These are phyloP conservation scores for Ustilago crameri DNA, from an alignment of 1,284 basidiomycete species.

Conservation along the genomic window DNA sequence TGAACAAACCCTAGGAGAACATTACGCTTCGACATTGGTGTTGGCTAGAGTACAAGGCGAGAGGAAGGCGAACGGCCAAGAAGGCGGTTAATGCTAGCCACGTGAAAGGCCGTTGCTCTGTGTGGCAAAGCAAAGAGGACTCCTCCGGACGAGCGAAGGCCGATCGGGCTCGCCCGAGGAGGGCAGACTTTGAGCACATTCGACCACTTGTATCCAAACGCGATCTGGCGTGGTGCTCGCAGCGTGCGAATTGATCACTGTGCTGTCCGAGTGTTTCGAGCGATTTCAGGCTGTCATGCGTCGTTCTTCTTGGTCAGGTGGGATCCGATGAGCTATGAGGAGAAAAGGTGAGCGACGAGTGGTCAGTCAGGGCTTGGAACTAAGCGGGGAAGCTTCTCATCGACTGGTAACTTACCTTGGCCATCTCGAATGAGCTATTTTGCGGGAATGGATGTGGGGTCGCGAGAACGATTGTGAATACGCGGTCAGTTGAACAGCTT, in stretches of 20 bases:
- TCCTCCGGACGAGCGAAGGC: too few relatives aligned
- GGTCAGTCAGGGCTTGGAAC: not conserved
- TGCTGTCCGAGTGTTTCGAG: not conserved
- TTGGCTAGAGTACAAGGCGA: slow-evolving; percentile 28
- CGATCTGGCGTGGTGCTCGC: not conserved
- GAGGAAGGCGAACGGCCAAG: not conserved
- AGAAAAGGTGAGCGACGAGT: not conserved
- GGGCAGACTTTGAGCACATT: too few relatives aligned
- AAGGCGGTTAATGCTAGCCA: not conserved
- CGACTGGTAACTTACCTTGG: slow-evolving; percentile 35
- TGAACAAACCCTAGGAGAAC: not conserved
- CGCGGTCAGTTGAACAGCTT: not conserved
- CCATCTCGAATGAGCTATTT: slow-evolving; percentile 66
- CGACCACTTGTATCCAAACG: not conserved
- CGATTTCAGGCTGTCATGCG: slow-evolving; percentile 17
- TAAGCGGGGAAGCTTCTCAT: not conserved
- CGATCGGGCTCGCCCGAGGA: too few relatives aligned
- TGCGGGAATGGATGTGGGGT: not conserved
- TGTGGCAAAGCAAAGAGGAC: too few relatives aligned
- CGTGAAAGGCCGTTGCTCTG: too few relatives aligned
- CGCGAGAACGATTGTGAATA: not conserved
- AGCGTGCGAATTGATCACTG: not conserved
- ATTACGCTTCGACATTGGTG: slow-evolving; percentile 10
- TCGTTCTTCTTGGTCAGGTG: slow-evolving; percentile 64
- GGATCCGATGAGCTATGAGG: slow-evolving; percentile 52